Evolutionary conservation across 306 rosid species (phyloP).

Genomic region (Prunus fruticosa): DNA sequence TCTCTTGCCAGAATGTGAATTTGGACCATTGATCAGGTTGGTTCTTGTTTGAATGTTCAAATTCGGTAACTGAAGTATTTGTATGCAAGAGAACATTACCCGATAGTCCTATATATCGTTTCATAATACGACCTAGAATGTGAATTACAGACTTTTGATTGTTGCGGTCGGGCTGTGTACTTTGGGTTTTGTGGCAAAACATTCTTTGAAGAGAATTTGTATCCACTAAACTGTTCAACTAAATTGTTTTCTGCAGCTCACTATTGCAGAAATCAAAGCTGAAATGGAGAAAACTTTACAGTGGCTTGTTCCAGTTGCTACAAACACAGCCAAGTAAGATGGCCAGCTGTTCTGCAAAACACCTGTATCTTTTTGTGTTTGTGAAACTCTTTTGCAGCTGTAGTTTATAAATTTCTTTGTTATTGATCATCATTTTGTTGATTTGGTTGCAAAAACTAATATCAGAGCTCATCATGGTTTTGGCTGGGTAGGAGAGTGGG

Average conservation of each 20-base stretch:
- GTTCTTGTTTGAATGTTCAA: background rate
- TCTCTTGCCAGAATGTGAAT: background rate
- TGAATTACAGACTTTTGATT: background rate
- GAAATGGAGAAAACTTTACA: conserved; percentile 86
- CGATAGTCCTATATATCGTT: background rate
- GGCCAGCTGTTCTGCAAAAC: conserved; percentile 19
- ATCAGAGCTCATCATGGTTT: conserved; percentile 90
- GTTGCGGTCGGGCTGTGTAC: background rate
- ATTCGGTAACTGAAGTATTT: background rate
- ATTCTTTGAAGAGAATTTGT: background rate
- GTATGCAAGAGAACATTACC: background rate
- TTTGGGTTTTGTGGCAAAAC: conserved; percentile 9
- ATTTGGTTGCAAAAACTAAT: conserved; percentile 32
- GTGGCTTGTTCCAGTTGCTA: conserved; percentile 82
- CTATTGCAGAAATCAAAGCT: conserved; percentile 58
- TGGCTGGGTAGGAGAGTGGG: conserved; percentile 99
- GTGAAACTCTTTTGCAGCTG: conserved; percentile 9
- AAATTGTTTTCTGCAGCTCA: conserved; percentile 51
- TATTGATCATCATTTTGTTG: conserved; percentile 25
- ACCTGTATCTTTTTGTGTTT: background rate
- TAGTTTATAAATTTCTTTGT: background rate
- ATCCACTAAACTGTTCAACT: background rate
- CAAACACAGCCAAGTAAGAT: conserved; percentile 88
- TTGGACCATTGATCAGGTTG: background rate
- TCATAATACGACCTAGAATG: background rate